A percentile compares a stretch with the other conserved stretches of the same genome.
Evolutionary conservation across 331 rosid genomes (phyloP).

Genomic region (Arachis monticola): DNA sequence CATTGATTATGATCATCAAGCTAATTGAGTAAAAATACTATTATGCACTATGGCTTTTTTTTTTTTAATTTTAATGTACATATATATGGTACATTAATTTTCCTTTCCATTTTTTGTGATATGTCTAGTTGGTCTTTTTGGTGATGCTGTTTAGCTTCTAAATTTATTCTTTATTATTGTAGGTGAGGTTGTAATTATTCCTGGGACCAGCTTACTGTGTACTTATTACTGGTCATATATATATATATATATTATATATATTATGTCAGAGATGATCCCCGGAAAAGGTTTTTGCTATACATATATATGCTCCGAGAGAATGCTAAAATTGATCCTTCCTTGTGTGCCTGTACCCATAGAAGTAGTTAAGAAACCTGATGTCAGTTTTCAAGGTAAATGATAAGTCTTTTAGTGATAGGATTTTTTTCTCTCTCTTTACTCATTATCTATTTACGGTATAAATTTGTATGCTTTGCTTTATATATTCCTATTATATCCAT

Average conservation of each 20-base stretch:
- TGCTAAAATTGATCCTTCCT: background rate
- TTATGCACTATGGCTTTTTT: background rate
- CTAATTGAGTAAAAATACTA: background rate
- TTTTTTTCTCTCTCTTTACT: too few species aligned
- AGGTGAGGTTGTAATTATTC: slow-evolving; percentile 33
- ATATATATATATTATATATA: too few species aligned
- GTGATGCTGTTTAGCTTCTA: slow-evolving; percentile 12
- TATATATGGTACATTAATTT: background rate
- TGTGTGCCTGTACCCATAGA: background rate
- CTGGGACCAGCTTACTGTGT: slow-evolving; percentile 14
- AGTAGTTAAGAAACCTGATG: background rate
- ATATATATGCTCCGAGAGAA: background rate
- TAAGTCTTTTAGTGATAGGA: too few species aligned
- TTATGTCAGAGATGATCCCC: too few species aligned
- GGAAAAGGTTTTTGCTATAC: too few species aligned
- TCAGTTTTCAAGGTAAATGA: background rate
- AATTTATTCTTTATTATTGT: background rate
- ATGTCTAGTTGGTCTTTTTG: slow-evolving; percentile 3
- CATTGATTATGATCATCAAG: slow-evolving; percentile 50
- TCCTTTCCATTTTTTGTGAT: background rate
- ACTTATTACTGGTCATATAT: too few species aligned
- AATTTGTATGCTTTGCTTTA: too few species aligned
- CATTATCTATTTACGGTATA: too few species aligned
- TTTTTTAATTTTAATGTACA: too few species aligned
- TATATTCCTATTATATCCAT: too few species aligned